A percentile compares a stretch with the other conserved stretches of the same genome.
phyloP scores from a whole-genome alignment of 225 moss, liverwort and hornwort species.

The Takakia lepidozioides region DNA sequence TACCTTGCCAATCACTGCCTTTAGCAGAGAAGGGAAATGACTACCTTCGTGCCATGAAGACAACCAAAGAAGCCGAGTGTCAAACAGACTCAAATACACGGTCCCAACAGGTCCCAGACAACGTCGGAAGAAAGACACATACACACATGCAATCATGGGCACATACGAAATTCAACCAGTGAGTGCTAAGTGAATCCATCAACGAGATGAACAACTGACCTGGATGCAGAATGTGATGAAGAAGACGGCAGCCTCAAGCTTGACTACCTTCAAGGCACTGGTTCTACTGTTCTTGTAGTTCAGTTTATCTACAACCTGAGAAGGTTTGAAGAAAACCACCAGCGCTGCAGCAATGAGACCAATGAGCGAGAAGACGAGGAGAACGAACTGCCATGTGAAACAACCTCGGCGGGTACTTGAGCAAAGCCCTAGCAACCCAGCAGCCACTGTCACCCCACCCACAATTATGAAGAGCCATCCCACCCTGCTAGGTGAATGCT shows the following conservation, averaged over 20 bases:
- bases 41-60: too few relatives aligned
- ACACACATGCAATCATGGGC: too few relatives aligned
- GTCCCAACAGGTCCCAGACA: too few relatives aligned
- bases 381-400: constrained; percentile 45
- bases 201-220: too few relatives aligned
- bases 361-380: constrained; percentile 49
- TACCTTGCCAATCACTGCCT: too few relatives aligned
- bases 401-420: constrained; percentile 51
- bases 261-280: constrained; percentile 20
- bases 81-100: too few relatives aligned
- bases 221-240: constrained; percentile 30
- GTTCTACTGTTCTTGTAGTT: constrained; percentile 8
- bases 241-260: constrained; percentile 21
- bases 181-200: too few relatives aligned
- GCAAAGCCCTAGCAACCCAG: constrained; percentile 45
- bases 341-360: constrained; percentile 43
- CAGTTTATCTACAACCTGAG: constrained; percentile 15
- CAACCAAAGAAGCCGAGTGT: too few relatives aligned
- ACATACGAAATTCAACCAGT: too few relatives aligned
- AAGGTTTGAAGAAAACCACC: constrained; percentile 24
- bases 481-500: constrained; percentile 36
- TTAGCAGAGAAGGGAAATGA: too few relatives aligned
- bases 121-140: too few relatives aligned
- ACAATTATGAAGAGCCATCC: constrained; percentile 46
- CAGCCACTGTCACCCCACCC: constrained; percentile 32